These are phyloP conservation scores for Eucalyptus polyanthemos DNA, from an alignment of 345 rosid genomes.

Conservation along the genomic window DNA sequence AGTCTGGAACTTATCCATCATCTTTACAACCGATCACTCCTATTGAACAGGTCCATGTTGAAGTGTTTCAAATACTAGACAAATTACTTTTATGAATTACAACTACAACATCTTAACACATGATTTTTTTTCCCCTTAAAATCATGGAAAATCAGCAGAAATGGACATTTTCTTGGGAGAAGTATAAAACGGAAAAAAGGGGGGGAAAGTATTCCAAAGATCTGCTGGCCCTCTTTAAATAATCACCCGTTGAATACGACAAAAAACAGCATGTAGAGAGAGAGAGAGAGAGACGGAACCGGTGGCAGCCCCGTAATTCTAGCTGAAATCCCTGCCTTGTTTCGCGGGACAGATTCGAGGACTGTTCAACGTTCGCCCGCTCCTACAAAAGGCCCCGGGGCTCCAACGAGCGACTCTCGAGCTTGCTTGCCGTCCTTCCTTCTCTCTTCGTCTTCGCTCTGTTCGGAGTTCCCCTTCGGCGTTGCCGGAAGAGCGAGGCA, in stretches of 20 bases:
- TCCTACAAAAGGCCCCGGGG: neutral
- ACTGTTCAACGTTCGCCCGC: neutral
- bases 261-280: neutral
- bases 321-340: neutral
- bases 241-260: neutral
- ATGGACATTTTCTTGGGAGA: too few relatives aligned
- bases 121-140: too few relatives aligned
- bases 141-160: too few relatives aligned
- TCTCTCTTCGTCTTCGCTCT: neutral
- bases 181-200: too few relatives aligned
- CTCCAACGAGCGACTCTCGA: neutral
- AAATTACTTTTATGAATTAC: too few relatives aligned
- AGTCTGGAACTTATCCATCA: accelerated
- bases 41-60: too few relatives aligned
- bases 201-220: neutral
- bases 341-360: neutral
- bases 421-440: neutral
- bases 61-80: too few relatives aligned
- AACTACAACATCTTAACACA: too few relatives aligned
- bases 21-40: too few relatives aligned
- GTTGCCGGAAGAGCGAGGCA: neutral
- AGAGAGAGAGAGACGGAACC: neutral
- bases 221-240: neutral
- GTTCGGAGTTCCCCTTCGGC: neutral
- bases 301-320: neutral